Base-by-base conservation (phyloP, 2,329 filamentous ascomycete species). In the Amauroascus niger region DNA sequence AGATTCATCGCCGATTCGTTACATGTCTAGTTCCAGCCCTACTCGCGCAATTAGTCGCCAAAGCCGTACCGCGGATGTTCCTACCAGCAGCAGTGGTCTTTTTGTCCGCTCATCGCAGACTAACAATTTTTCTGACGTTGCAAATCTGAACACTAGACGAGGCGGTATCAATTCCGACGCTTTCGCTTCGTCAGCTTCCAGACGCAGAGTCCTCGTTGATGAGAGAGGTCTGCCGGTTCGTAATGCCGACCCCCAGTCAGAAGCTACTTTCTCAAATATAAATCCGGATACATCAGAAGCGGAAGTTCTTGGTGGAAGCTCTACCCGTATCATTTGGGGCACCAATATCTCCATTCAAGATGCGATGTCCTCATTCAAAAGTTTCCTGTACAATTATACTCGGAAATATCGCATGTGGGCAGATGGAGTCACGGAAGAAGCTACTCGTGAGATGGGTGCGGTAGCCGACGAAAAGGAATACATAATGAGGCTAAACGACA, bases 301-400 rank as follows among this genome's bases (percentile, higher is more conserved):
- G 0, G 87, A 96, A 65, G 81, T 79, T 0, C 80, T 96, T 39
- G 91, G 89, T 37, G 93, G 90, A 1, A 81, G 81, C 55, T 87
- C 87, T 37, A 84, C 85, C 53, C 83, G 86, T 61, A 81, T 94
- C 55, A 91, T 98, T 59, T 98, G 93, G 93, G 93, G 93, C 68
- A 98, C 93, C 41, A 97, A 95, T 37, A 87, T 98, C 48, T 95
- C 91, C 4, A 86, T 98, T 51, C 82, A 88, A 56, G 90, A 97
- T 67, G 89, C 88, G 0, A 87, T 94, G 69, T 81, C 83, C 49
- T 78, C 84, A 0, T 95, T 96, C 76, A 91, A 93, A 65, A 89
- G 93, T 59, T 98, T 98, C 64, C 75, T 98, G 26, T 82, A 83
- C 66, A 94, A 95, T 67, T 98, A 93, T 63, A 88, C 89, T 56